Percentiles rank a stretch among this genome's conserved stretches.
These are phyloP conservation scores for Beauveria pseudobassiana DNA, from an alignment of 2,329 filamentous ascomycete species.

Conservation along the genomic window DNA sequence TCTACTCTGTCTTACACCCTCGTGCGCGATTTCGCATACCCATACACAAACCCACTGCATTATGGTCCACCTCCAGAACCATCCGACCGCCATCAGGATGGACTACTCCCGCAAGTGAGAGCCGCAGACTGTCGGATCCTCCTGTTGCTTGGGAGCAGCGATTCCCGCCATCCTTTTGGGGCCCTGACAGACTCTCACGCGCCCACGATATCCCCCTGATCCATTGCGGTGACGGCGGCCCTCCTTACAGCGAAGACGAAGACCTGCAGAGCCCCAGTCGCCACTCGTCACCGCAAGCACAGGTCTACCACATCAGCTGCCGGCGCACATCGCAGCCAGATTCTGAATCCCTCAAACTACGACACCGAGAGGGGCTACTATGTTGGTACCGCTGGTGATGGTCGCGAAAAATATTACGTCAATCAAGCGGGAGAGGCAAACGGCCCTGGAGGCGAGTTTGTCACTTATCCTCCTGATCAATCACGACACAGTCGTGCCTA, in stretches of 20 bases:
- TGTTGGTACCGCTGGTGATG: constrained; percentile 59
- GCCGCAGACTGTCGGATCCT: constrained; percentile 76
- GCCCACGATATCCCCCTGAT: constrained; percentile 72
- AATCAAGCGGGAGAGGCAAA: constrained; percentile 62
- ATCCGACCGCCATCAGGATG: constrained; percentile 63
- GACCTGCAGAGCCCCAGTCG: constrained; percentile 84
- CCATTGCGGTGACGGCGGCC: constrained; percentile 79
- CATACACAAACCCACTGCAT: constrained; percentile 74
- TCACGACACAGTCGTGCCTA: constrained; percentile 47
- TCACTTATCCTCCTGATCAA: constrained; percentile 67
- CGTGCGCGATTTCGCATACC: constrained; percentile 94
- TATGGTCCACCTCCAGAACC: constrained; percentile 82
- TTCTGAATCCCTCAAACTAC: constrained; percentile 42
- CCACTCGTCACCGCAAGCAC: constrained; percentile 77
- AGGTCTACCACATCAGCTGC: constrained; percentile 57
- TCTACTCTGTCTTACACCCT: constrained; percentile 82
- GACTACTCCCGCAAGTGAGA: constrained; percentile 79
- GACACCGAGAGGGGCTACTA: constrained; percentile 60
- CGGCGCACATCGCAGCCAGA: constrained; percentile 34
- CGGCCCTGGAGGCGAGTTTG: constrained; percentile 70
- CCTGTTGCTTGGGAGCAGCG: constrained; percentile 66
- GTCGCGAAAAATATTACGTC: constrained; percentile 67
- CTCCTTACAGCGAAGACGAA: constrained; percentile 92
- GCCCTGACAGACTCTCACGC: constrained; percentile 46
- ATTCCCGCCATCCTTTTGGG: constrained; percentile 51